Evolutionary conservation across 495 filamentous ascomycete genomes (phyloP), one percentile per base, ranked within the genome.

Genomic region (Tuber calosporum): DNA sequence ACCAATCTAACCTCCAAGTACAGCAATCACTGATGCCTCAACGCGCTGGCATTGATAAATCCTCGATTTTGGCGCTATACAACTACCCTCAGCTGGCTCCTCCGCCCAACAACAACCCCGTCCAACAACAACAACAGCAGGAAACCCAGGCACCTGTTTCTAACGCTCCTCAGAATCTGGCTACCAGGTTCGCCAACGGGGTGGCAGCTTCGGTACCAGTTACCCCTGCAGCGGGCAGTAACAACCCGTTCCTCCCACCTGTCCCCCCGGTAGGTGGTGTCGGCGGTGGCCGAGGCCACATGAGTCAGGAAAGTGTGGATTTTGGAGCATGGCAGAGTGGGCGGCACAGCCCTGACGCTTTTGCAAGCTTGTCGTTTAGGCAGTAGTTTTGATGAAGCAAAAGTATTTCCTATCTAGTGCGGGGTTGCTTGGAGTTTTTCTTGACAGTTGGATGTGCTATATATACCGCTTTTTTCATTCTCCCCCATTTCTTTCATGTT

Each of bases 321-420:
- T 87, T 97, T 82, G 91, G 84, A 72, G 84, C 82, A 75, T 89
- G 88, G 77, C 90, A 86, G 84, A 89, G 87, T 75, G 94, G 94
- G 13, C 86, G 94, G 66, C 93, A 97, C 82, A 97, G 93, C 79
- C 95, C 95, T 26, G 95, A 99, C 84, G 94, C 95, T 41, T 99
- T 98, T 87, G 90, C 93, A n/a, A 94, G 91, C 78, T 84, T 99
- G 81, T 97, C 94, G 30, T 81, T 82, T 74, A 73, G 80, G 39
- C 77, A 79, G 75, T 73, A 77, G 78, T 76, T 22, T 36, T 72
- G n/a, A 38, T 30, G 7, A 48, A 19, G 38, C 37, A 36, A 41
- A 8, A 40, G 69, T 69, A 34, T 43, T 43, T 69, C 70, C 20
- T 76, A 40, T 34, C 45, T 74, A 8, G 43, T 9, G 48, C 3